A percentile compares a stretch with the other conserved stretches of the same genome.
phyloP scores from a whole-genome alignment of 2,329 filamentous ascomycete genomes.

The Fusarium odoratissimum region DNA sequence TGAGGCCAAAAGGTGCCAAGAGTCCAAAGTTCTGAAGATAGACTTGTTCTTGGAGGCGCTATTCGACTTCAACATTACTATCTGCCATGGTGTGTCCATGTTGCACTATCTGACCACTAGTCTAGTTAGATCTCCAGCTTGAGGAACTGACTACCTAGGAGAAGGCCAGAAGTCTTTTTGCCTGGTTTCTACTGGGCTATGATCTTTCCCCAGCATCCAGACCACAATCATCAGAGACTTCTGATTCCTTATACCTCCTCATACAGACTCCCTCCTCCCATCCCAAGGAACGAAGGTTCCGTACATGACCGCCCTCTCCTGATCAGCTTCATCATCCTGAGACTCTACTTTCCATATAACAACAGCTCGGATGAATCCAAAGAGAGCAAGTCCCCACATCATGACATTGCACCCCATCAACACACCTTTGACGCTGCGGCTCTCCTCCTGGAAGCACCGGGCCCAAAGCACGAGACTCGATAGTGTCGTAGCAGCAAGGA shows the following conservation, averaged over 20 bases:
- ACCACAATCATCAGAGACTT: neutral
- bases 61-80: neutral
- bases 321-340: constrained; percentile 6
- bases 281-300: constrained; percentile 38
- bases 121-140: neutral
- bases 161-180: too few species aligned
- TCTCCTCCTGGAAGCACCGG: constrained; percentile 38
- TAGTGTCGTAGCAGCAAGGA: constrained; percentile 39
- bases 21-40: neutral
- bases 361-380: constrained; percentile 47
- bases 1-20: neutral
- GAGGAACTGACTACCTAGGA: too few species aligned
- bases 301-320: constrained; percentile 23
- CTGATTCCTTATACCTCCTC: neutral
- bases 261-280: constrained; percentile 21
- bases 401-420: constrained; percentile 44
- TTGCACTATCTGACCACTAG: neutral
- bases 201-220: neutral
- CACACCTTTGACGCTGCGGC: constrained; percentile 40
- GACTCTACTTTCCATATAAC: constrained; percentile 44
- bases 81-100: neutral
- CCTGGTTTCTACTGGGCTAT: too few species aligned
- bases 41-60: too few species aligned
- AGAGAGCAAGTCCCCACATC: constrained; percentile 44
- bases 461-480: constrained; percentile 38